phyloP scores from a whole-genome alignment of 768 basidiomycete genomes.

The Termitomyces bulborhizus region DNA sequence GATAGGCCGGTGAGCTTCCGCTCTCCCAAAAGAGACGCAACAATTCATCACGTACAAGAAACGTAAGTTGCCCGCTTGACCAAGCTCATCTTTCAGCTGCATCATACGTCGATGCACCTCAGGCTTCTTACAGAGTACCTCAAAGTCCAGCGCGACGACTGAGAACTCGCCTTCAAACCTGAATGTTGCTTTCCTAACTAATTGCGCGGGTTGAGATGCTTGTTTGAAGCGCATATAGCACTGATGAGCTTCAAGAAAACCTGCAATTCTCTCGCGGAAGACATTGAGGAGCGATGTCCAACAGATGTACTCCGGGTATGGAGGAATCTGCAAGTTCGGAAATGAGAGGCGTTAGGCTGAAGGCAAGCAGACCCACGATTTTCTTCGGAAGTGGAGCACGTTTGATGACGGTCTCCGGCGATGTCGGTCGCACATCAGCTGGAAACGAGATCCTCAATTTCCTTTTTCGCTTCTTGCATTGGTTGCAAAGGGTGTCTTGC shows the following conservation, averaged over 20 bases:
- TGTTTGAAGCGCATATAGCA: constrained; percentile 25
- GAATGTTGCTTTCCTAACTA: constrained; percentile 24
- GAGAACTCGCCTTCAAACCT: constrained; percentile 48
- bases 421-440: neutral
- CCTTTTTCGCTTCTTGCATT: constrained; percentile 19
- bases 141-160: constrained; percentile 32
- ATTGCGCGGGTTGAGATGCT: neutral
- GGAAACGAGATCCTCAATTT: neutral
- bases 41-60: constrained; percentile 23
- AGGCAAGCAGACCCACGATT: neutral
- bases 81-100: constrained; percentile 27
- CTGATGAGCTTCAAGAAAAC: constrained; percentile 30
- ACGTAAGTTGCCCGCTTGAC: constrained; percentile 26
- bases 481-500: constrained; percentile 17
- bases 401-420: neutral
- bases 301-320: constrained; percentile 30
- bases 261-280: constrained; percentile 18
- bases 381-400: neutral
- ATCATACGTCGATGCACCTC: constrained; percentile 22
- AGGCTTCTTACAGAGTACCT: constrained; percentile 28
- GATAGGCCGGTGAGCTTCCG: neutral
- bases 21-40: neutral
- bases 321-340: constrained; percentile 18
- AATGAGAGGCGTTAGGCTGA: neutral
- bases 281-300: constrained; percentile 22